Percentiles rank a stretch among this genome's conserved stretches.
Evolutionary conservation across 2,329 filamentous ascomycete species (phyloP).

Genomic region (Sporothrix pallida): DNA sequence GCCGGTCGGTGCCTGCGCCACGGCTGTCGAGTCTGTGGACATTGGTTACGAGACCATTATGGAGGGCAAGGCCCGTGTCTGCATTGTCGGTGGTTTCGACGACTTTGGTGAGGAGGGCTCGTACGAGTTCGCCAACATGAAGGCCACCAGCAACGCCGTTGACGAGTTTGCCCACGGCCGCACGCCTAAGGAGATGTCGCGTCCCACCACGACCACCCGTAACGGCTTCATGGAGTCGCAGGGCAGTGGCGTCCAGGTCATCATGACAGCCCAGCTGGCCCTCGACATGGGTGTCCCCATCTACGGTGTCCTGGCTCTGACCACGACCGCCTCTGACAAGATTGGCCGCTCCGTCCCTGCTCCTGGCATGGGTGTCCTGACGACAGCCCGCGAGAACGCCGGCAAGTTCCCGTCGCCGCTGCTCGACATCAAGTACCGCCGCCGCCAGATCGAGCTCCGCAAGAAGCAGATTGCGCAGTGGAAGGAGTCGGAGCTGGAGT

Average conservation of each 20-base stretch:
- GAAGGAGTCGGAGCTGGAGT: slow-evolving; percentile 94
- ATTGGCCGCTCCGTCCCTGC: slow-evolving; percentile 97
- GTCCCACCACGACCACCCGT: slow-evolving; percentile 93
- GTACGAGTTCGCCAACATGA: slow-evolving; percentile 99
- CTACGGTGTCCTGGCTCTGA: slow-evolving; percentile 90
- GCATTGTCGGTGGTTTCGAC: slow-evolving; percentile 97
- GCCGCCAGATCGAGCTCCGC: slow-evolving; percentile 90
- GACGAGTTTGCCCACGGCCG: slow-evolving; percentile 95
- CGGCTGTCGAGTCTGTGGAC: slow-evolving; percentile 94
- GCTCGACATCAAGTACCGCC: slow-evolving; percentile 96
- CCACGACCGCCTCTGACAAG: slow-evolving; percentile 97
- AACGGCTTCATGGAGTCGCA: slow-evolving; percentile 99
- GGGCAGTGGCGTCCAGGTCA: slow-evolving; percentile 95
- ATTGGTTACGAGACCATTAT: slow-evolving; percentile 98
- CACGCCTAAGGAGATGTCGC: slow-evolving; percentile 96
- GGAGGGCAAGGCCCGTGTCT: slow-evolving; percentile 96
- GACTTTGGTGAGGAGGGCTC: slow-evolving; percentile 99
- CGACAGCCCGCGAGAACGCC: slow-evolving; percentile 86
- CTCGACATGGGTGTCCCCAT: slow-evolving; percentile 99
- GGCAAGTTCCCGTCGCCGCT: slow-evolving; percentile 95
- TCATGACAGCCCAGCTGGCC: slow-evolving; percentile 96
- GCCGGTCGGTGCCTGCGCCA: slow-evolving; percentile 95
- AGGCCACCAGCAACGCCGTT: slow-evolving; percentile 96
- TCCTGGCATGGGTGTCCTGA: slow-evolving; percentile 94
- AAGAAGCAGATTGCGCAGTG: slow-evolving; percentile 94